Percentiles rank a stretch among this genome's conserved stretches.
Conservation (phyloP, 2,329 filamentous ascomycete genomes). For the Davidsoniella virescens region DNA sequence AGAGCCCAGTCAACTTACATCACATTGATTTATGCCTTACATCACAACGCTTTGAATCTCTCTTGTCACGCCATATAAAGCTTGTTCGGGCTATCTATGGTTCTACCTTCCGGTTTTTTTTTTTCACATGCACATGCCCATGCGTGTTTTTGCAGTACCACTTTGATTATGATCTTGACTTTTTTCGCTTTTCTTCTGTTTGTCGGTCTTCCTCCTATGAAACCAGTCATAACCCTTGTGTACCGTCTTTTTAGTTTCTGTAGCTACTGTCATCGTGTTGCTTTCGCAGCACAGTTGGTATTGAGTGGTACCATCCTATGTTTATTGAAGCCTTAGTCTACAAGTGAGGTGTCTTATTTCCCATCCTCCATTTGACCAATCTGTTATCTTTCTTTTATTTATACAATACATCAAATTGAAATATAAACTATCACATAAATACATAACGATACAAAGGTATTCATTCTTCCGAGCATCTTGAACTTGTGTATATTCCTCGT, state of each 20-base stretch:
- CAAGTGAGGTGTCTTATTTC: too few relatives aligned
- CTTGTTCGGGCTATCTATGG: neutral
- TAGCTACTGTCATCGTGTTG: neutral
- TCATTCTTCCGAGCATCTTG: too few relatives aligned
- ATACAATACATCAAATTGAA: too few relatives aligned
- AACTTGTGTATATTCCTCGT: too few relatives aligned
- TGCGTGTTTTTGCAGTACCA: constrained; percentile 3
- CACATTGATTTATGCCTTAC: neutral
- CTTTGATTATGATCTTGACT: neutral
- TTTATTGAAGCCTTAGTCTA: too few relatives aligned
- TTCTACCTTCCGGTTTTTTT: neutral
- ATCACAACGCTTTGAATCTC: neutral
- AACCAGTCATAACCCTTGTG: too few relatives aligned
- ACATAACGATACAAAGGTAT: too few relatives aligned
- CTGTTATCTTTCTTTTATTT: too few relatives aligned
- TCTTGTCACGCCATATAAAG: neutral
- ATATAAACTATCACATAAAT: too few relatives aligned
- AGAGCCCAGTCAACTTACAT: neutral
- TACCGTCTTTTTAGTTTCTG: neutral
- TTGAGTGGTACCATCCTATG: too few relatives aligned
- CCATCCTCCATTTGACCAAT: too few relatives aligned
- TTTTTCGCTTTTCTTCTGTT: neutral
- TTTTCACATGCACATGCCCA: constrained; percentile 9
- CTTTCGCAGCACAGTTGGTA: too few relatives aligned
- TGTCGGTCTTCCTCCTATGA: neutral